phyloP scores from a whole-genome alignment of 352 stramenopile genomes.

The Phytopythium delawarense region DNA sequence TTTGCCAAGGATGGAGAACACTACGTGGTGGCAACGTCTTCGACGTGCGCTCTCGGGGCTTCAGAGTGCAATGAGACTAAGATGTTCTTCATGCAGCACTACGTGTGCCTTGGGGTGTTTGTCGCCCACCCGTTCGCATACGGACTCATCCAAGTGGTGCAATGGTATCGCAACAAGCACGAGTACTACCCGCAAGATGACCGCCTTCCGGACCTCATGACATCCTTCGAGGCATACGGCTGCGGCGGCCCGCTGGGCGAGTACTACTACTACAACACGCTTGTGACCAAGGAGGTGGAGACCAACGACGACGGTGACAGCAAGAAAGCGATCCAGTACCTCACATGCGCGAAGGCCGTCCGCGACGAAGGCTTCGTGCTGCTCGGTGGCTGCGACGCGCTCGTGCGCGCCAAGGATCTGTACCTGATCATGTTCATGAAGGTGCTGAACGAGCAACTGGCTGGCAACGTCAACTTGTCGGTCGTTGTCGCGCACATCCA shows the following conservation, averaged over 20 bases:
- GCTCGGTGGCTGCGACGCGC: slow-evolving; percentile 24
- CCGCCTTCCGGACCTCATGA: slow-evolving; percentile 19
- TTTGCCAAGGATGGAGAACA: slow-evolving; percentile 11
- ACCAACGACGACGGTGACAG: neutral
- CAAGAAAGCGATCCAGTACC: slow-evolving; percentile 12
- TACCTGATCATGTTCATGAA: slow-evolving; percentile 33
- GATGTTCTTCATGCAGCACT: slow-evolving; percentile 25
- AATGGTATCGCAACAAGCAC: slow-evolving; percentile 21
- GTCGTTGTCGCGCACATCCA: slow-evolving; percentile 25
- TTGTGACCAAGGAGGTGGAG: slow-evolving; percentile 17
- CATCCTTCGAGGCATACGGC: slow-evolving; percentile 30
- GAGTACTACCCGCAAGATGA: slow-evolving; percentile 27
- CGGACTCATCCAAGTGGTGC: slow-evolving; percentile 28
- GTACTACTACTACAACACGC: slow-evolving; percentile 41
- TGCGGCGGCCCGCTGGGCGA: slow-evolving; percentile 22
- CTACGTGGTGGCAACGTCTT: slow-evolving; percentile 19
- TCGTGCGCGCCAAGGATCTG: slow-evolving; percentile 34
- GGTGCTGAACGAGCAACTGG: slow-evolving; percentile 17
- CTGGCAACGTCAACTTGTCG: slow-evolving; percentile 27
- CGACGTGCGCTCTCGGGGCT: slow-evolving; percentile 15
- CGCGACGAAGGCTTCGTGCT: slow-evolving; percentile 33
- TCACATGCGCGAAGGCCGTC: slow-evolving; percentile 31
- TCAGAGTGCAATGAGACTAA: slow-evolving; percentile 22
- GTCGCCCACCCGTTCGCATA: slow-evolving; percentile 24
- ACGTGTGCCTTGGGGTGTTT: slow-evolving; percentile 20